Conservation (phyloP, 495 filamentous ascomycete species). For the Tetracladium setigerum region DNA sequence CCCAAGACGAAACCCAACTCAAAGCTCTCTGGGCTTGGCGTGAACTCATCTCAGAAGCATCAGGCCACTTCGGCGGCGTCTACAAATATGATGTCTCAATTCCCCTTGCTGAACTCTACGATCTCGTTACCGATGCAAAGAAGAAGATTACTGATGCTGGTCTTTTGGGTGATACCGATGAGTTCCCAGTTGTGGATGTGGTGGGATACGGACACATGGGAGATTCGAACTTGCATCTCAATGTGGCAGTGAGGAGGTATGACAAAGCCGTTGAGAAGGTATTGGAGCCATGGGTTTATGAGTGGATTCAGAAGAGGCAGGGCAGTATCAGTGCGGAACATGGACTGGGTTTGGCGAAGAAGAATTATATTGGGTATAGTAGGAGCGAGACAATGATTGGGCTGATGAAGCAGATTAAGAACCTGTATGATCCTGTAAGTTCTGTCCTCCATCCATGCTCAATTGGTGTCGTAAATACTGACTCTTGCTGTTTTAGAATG, state of each 20-base stretch:
- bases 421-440: constrained; percentile 84
- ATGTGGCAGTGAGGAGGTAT: constrained; percentile 72
- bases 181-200: constrained; percentile 74
- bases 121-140: constrained; percentile 75
- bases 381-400: constrained; percentile 75
- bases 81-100: constrained; percentile 99
- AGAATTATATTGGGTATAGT: constrained; percentile 88
- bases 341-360: constrained; percentile 90
- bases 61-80: constrained; percentile 87
- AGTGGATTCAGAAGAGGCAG: constrained; percentile 81
- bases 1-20: constrained; percentile 86
- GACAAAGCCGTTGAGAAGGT: constrained; percentile 82
- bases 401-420: constrained; percentile 92
- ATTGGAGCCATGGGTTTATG: constrained; percentile 92
- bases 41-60: constrained; percentile 81
- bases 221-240: constrained; percentile 90
- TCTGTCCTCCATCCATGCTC: neutral
- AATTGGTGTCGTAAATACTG: constrained; percentile 1
- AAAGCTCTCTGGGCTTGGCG: constrained; percentile 83
- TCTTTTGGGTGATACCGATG: constrained; percentile 69
- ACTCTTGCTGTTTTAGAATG: constrained; percentile 47
- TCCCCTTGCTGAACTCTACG: constrained; percentile 78
- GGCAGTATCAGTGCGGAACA: constrained; percentile 97
- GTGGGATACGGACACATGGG: constrained; percentile 99
- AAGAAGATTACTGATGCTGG: constrained; percentile 63